A percentile compares a stretch with the other conserved stretches of the same genome.
phyloP scores from a whole-genome alignment of 1,139 yeast genomes.

The Eremothecium coryli region DNA sequence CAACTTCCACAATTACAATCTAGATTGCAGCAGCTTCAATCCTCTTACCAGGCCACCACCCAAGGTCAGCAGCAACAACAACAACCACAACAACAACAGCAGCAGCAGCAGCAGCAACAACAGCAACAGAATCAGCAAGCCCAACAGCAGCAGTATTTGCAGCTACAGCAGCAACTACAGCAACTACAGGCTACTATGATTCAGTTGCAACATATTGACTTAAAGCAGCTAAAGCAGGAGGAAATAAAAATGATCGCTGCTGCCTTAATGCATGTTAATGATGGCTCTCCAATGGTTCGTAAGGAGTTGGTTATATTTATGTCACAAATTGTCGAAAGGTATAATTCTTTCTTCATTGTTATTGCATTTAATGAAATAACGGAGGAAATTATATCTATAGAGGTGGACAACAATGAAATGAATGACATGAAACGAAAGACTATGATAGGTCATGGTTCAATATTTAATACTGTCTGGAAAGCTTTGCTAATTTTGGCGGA shows the following conservation, averaged over 20 bases:
- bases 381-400: slow-evolving; percentile 65
- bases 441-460: slow-evolving; percentile 62
- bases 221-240: slow-evolving; percentile 33
- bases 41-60: slow-evolving; percentile 10
- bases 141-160: slow-evolving; percentile 28
- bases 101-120: slow-evolving; percentile 19
- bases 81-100: slow-evolving; percentile 17
- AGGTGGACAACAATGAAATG: slow-evolving; percentile 42
- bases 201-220: slow-evolving; percentile 26
- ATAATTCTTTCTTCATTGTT: slow-evolving; percentile 68
- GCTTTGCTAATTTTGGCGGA: slow-evolving; percentile 70
- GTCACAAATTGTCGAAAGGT: slow-evolving; percentile 62
- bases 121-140: not conserved
- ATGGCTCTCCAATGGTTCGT: slow-evolving; percentile 84
- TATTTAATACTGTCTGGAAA: slow-evolving; percentile 85
- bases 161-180: slow-evolving; percentile 27
- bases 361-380: slow-evolving; percentile 82
- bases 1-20: slow-evolving; percentile 27
- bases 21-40: slow-evolving; percentile 26
- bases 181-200: slow-evolving; percentile 24
- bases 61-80: slow-evolving; percentile 17
- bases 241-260: slow-evolving; percentile 39
- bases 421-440: slow-evolving; percentile 26
- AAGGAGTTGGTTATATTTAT: slow-evolving; percentile 75
- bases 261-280: slow-evolving; percentile 49